phyloP scores from a whole-genome alignment of 768 basidiomycete species.

The Tylopilus plumbeoviolaceoides region DNA sequence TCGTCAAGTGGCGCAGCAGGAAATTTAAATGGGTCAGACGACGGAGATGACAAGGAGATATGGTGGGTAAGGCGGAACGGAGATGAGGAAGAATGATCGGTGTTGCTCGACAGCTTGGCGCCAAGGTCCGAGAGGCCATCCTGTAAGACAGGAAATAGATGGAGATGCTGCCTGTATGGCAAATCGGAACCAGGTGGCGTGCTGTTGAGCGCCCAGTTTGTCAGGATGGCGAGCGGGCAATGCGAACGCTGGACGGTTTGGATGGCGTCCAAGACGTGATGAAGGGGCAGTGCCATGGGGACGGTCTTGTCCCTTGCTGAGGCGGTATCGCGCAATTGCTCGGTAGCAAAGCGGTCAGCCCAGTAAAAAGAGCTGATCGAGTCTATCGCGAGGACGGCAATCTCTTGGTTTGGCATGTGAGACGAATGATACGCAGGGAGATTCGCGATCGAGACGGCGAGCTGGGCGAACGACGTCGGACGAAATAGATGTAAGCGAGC shows the following conservation, averaged over 20 bases:
- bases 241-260: slow-evolving; percentile 46
- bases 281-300: slow-evolving; percentile 32
- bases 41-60: slow-evolving; percentile 34
- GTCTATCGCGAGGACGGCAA: slow-evolving; percentile 70
- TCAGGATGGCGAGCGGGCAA: slow-evolving; percentile 48
- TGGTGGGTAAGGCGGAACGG: slow-evolving; percentile 36
- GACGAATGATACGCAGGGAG: slow-evolving; percentile 52
- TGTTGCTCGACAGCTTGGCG: slow-evolving; percentile 8
- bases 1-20: slow-evolving; percentile 13
- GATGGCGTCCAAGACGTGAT: slow-evolving; percentile 47
- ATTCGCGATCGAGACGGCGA: slow-evolving; percentile 61
- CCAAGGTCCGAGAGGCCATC: slow-evolving; percentile 11
- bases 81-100: slow-evolving; percentile 16
- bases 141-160: slow-evolving; percentile 37
- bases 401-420: slow-evolving; percentile 47
- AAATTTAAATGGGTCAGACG: slow-evolving; percentile 7
- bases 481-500: slow-evolving; percentile 62
- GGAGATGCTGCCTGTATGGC: slow-evolving; percentile 51
- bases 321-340: slow-evolving; percentile 40
- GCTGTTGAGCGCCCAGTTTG: slow-evolving; percentile 56
- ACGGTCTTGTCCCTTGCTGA: slow-evolving; percentile 6
- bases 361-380: slow-evolving; percentile 77
- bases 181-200: slow-evolving; percentile 18
- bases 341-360: slow-evolving; percentile 63
- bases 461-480: slow-evolving; percentile 61